phyloP scores from a whole-genome alignment of 2,329 filamentous ascomycete species.

The Colletotrichum lini region DNA sequence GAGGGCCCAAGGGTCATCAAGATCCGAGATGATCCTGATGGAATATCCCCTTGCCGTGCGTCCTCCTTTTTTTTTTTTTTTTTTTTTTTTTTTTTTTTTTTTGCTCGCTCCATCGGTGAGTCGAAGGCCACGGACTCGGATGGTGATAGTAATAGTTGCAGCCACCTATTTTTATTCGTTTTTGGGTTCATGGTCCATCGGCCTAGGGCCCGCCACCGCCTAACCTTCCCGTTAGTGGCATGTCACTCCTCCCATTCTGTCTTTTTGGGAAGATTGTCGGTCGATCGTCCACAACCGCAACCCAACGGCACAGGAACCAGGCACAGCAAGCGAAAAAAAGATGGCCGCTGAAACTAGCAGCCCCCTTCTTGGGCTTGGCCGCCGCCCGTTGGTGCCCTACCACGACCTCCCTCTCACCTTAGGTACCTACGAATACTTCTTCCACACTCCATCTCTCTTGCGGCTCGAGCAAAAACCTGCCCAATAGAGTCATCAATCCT shows the following conservation, averaged over 20 bases:
- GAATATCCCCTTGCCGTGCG: background rate
- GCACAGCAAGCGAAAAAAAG: slow-evolving; percentile 11
- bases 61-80: background rate
- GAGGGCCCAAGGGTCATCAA: background rate
- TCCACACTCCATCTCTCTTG: background rate
- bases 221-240: background rate
- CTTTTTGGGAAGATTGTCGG: slow-evolving; percentile 14
- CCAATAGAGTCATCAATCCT: background rate
- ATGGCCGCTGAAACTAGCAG: slow-evolving; percentile 18
- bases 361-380: slow-evolving; percentile 12
- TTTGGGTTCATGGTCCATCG: background rate
- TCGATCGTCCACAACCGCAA: slow-evolving; percentile 23
- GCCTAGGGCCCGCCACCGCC: slow-evolving; percentile 24
- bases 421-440: background rate
- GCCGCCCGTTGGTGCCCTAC: slow-evolving; percentile 24
- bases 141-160: background rate
- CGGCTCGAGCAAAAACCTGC: background rate
- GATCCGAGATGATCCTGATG: background rate
- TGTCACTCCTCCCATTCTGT: background rate
- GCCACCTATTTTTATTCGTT: slow-evolving; percentile 19
- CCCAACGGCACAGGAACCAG: slow-evolving; percentile 24
- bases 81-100: background rate
- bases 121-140: background rate
- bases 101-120: background rate
- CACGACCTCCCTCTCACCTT: background rate